A percentile compares a stretch with the other conserved stretches of the same genome.
Evolutionary conservation across 306 rosid genomes (phyloP).

Genomic region (Prunus davidiana): DNA sequence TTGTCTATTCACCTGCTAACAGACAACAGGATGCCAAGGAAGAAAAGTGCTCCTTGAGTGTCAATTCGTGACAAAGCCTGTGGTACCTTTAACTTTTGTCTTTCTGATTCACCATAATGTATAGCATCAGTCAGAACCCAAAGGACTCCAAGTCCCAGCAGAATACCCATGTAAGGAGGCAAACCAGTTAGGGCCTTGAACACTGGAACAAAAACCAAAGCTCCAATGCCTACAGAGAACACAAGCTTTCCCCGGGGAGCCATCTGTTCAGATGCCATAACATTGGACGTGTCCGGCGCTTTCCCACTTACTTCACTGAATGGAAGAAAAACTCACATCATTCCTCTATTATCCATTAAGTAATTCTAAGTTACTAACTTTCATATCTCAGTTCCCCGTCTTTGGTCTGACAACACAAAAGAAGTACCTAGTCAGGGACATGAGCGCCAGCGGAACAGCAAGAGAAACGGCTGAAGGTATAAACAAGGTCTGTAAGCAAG

Average conservation of each 20-base stretch:
- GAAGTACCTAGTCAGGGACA: conserved; percentile 80
- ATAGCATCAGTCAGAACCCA: conserved; percentile 99
- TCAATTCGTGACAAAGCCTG: conserved; percentile 94
- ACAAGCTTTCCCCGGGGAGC: conserved; percentile 96
- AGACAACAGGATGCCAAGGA: conserved; percentile 92
- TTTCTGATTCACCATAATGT: conserved; percentile 90
- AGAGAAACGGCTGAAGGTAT: conserved; percentile 78
- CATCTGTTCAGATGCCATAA: conserved; percentile 83
- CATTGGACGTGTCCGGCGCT: conserved; percentile 49
- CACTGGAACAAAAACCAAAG: conserved; percentile 82
- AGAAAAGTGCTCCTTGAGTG: conserved; percentile 89
- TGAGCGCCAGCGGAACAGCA: conserved; percentile 77
- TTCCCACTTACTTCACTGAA: conserved; percentile 79
- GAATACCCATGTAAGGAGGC: conserved; percentile 94
- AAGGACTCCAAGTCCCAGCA: conserved; percentile 91
- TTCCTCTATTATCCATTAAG: conserved; percentile 13
- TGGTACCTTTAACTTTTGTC: conserved; percentile 88
- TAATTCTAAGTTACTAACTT: conserved; percentile 3
- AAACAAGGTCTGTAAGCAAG: conserved; percentile 52
- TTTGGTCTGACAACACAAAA: conserved; percentile 18
- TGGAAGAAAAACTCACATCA: conserved; percentile 25
- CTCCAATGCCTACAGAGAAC: conserved; percentile 83
- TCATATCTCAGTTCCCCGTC: conserved; percentile 16
- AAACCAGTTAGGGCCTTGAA: conserved; percentile 88
- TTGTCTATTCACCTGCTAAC: conserved; percentile 65